These are phyloP conservation scores for Podila epigama DNA, from an alignment of 192 early-diverging fungal genomes.

Conservation along the genomic window DNA sequence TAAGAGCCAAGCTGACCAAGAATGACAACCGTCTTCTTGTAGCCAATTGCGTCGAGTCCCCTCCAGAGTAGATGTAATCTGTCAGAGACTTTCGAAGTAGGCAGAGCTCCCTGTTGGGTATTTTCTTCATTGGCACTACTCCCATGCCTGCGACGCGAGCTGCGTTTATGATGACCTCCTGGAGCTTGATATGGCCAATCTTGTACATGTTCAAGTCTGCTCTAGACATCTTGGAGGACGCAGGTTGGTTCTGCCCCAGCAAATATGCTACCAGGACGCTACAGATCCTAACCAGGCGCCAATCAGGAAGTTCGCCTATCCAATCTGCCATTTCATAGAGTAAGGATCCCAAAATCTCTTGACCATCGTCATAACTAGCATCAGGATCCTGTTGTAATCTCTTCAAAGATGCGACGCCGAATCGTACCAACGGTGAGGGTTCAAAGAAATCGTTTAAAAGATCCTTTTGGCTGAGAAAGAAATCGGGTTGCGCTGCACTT, in stretches of 20 bases:
- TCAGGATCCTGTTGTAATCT: neutral
- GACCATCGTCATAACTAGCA: neutral
- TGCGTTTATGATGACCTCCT: neutral
- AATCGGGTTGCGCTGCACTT: neutral
- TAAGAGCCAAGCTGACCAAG: constrained; percentile 1
- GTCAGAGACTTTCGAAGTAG: neutral
- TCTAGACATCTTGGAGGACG: neutral
- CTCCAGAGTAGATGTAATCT: constrained; percentile 2
- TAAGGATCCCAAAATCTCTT: neutral
- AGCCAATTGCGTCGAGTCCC: neutral
- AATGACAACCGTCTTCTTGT: constrained; percentile 9
- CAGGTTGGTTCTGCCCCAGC: neutral
- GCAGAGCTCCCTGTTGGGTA: neutral
- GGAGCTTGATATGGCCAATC: neutral
- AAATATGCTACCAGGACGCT: constrained; percentile 8
- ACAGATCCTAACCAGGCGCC: constrained; percentile 21
- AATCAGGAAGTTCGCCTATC: constrained; percentile 29
- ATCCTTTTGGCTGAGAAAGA: constrained; percentile 2
- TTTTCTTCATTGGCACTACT: neutral
- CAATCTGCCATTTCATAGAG: constrained; percentile 14
- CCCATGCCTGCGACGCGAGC: neutral
- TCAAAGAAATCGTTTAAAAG: constrained; percentile 1
- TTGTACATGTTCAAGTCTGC: neutral
- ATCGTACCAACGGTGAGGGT: neutral
- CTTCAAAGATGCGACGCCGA: neutral